Base-by-base conservation (phyloP, 257 asterid genomes). In the Solanum clarkiae region DNA sequence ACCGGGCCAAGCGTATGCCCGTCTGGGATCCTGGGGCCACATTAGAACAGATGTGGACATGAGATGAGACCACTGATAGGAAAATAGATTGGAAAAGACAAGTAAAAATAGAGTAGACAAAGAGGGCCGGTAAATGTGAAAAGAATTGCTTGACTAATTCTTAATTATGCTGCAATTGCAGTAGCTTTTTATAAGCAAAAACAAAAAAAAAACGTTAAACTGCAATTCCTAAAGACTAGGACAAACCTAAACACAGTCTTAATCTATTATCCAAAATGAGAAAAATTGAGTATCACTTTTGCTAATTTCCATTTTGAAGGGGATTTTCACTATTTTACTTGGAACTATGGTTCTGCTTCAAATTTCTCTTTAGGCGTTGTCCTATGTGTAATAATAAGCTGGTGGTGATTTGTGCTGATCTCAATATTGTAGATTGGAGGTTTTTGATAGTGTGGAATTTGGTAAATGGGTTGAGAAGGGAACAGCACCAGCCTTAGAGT, bases 391-490 rank as follows among this genome's bases (percentile, higher is more conserved):
- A 87, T 91, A 92, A 65, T 91, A 88, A 83, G 99, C 45, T 71
- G 42, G 17, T 68, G 32, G 10, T 71, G 11, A 8, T 68, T 8
- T 54, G 18, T 20, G 16, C 57, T 55, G 56, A 63, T 40, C 56
- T 65, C 44, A 47, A 6, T 84, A 14, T 53, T 88, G 71, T 86
- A 94, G 99, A 85, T 87, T 91, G 95, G 98, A 96, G 86, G 60
- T 92, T 14, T 96, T 96, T 75, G 90, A 95, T 81, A 84, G 90
- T 80, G 77, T 66, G 63, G 88, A 88, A 86, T 96, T 95, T 79
- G 97, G 92, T 86, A 63, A 89, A 75, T 96, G 99, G 98, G 97
- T 93, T n/a, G 98, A 93, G 86, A 89, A 86, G 89, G 99, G 97
- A 83, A 84, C 20, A 51, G 94, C 96, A 2, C 93, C 96, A 24